Conservation (phyloP, 495 filamentous ascomycete species). For the Aspergillus conjunctus region DNA sequence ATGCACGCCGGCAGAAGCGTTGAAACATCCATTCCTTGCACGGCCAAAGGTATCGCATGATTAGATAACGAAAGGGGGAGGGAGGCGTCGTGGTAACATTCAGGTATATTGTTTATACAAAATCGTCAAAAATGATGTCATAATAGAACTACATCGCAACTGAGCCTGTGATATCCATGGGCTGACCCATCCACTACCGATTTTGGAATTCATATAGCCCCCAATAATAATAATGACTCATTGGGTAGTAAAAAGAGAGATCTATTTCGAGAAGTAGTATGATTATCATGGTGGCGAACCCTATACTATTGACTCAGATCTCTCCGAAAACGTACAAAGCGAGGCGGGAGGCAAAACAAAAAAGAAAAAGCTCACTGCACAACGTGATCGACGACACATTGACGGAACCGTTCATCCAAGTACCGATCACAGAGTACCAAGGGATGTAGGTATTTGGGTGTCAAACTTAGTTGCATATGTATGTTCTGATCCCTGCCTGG, state of each 20-base stretch:
- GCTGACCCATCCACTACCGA: not conserved
- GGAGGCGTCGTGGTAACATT: not conserved
- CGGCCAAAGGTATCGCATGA: conserved; percentile 28
- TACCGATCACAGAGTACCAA: too few relatives aligned
- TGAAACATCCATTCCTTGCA: conserved; percentile 82
- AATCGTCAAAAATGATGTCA: conserved; percentile 14
- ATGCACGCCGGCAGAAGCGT: conserved; percentile 79
- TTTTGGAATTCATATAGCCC: not conserved
- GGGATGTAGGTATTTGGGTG: too few relatives aligned
- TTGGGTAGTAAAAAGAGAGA: not conserved
- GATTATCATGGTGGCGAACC: not conserved
- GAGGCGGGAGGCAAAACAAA: not conserved
- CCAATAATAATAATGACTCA: not conserved
- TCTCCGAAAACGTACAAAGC: not conserved
- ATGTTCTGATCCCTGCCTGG: too few relatives aligned
- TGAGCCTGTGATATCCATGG: not conserved
- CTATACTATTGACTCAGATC: not conserved
- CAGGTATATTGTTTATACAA: conserved; percentile 2
- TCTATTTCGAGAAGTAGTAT: not conserved
- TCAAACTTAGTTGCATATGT: too few relatives aligned
- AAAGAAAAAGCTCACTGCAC: not conserved
- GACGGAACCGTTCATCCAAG: too few relatives aligned
- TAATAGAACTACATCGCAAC: not conserved
- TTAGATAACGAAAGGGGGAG: too few relatives aligned
- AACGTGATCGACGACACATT: not conserved